These are phyloP conservation scores for Vaccinium vitisidaea DNA, from an alignment of 148 eudicot genomes.

Conservation along the genomic window DNA sequence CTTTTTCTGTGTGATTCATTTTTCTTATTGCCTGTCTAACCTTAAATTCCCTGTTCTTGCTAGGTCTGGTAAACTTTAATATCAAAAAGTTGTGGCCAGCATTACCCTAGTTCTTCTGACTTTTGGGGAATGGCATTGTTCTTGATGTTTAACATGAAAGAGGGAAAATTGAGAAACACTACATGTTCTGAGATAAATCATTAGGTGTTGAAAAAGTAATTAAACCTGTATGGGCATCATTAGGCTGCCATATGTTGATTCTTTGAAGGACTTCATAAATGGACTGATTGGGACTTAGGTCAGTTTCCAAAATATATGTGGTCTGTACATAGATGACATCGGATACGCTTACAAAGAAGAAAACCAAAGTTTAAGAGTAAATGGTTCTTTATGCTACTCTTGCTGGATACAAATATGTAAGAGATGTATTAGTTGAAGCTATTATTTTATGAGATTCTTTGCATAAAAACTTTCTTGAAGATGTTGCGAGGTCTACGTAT, in stretches of 20 bases:
- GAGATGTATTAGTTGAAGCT: neutral
- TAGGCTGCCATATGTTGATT: neutral
- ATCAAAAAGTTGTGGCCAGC: neutral
- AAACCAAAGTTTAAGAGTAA: neutral
- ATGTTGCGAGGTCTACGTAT: neutral
- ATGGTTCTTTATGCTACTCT: neutral
- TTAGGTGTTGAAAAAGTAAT: neutral
- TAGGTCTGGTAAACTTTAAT: neutral
- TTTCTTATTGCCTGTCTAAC: neutral
- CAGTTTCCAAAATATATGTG: neutral
- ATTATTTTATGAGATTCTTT: neutral
- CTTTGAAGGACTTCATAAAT: neutral
- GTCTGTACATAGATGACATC: neutral
- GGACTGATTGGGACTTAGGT: neutral
- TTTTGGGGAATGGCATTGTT: neutral
- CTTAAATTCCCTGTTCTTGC: neutral
- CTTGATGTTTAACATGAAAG: neutral
- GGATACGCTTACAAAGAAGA: neutral
- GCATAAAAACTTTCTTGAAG: neutral
- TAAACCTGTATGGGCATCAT: neutral
- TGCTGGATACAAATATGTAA: neutral
- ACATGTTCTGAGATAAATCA: neutral
- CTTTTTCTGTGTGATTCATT: neutral
- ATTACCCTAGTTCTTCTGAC: neutral
- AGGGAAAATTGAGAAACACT: neutral